phyloP scores from a whole-genome alignment of 78 protist species.

The Cavenderia fasciculata region DNA sequence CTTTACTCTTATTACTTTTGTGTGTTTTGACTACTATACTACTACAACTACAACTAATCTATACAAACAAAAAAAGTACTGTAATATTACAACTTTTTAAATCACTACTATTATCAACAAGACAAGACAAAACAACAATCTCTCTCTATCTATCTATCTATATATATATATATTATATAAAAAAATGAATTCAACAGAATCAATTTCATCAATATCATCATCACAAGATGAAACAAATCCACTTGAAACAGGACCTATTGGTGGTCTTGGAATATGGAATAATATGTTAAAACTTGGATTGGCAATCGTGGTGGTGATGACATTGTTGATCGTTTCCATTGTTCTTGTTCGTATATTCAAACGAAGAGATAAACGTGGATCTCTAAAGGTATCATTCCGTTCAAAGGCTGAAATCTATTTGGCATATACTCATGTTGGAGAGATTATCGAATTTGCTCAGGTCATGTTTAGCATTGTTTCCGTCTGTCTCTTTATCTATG shows the following conservation, averaged over 20 bases:
- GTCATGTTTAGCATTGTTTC: slow-evolving; percentile 36
- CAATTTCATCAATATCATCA: too few relatives aligned
- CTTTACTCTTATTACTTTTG: too few relatives aligned
- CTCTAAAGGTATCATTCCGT: slow-evolving; percentile 9
- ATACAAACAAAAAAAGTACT: too few relatives aligned
- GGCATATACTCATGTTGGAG: slow-evolving; percentile 72
- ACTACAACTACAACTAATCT: too few relatives aligned
- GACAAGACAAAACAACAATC: not conserved
- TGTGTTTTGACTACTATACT: too few relatives aligned
- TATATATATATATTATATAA: too few relatives aligned
- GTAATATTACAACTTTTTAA: slow-evolving; percentile 19
- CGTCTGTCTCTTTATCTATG: slow-evolving; percentile 40
- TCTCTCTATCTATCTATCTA: too few relatives aligned
- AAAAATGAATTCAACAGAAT: too few relatives aligned
- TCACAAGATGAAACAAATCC: too few relatives aligned
- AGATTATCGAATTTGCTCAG: slow-evolving; percentile 52
- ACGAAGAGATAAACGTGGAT: not conserved
- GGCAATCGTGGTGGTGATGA: not conserved
- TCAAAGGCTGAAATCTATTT: slow-evolving; percentile 55
- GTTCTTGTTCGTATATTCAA: slow-evolving; percentile 19
- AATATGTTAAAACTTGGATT: slow-evolving; percentile 20
- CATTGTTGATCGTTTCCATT: slow-evolving; percentile 9
- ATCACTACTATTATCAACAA: slow-evolving; percentile 2
- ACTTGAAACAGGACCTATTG: too few relatives aligned
- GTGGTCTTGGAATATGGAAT: too few relatives aligned